phyloP scores from a whole-genome alignment of 2,329 filamentous ascomycete genomes.

The Pseudocercospora musae region DNA sequence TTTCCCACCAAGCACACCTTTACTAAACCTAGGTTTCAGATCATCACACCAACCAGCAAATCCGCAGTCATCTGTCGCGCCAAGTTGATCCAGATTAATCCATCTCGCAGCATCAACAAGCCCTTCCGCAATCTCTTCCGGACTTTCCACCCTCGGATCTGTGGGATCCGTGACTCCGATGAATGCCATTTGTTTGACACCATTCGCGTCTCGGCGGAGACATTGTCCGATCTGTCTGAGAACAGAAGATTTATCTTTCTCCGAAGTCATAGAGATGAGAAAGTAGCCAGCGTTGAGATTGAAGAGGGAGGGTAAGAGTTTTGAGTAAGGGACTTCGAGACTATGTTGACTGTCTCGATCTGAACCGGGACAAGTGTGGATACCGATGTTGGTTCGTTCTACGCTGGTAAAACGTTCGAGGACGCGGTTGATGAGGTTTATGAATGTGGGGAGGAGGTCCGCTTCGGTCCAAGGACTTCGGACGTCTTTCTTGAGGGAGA shows the following conservation, averaged over 20 bases:
- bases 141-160: background rate
- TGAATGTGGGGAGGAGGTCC: background rate
- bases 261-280: background rate
- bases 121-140: conserved; percentile 2
- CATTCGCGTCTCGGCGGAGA: conserved; percentile 2
- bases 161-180: conserved; percentile 3
- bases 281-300: conserved; percentile 7
- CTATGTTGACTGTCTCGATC: background rate
- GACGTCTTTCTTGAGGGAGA: background rate
- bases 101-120: background rate
- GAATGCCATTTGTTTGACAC: conserved; percentile 5
- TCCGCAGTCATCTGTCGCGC: conserved; percentile 3
- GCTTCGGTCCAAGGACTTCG: conserved; percentile 3
- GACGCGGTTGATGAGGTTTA: conserved; percentile 3
- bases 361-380: background rate
- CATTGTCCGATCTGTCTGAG: background rate
- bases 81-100: conserved; percentile 2
- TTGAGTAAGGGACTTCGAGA: conserved; percentile 2
- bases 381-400: conserved; percentile 2
- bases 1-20: background rate
- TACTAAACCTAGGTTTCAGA: background rate
- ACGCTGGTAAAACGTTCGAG: conserved; percentile 5
- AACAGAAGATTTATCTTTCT: background rate
- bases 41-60: conserved; percentile 1
- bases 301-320: conserved; percentile 1